Base-by-base conservation (phyloP, 441 rosid genomes). In the Macaranga tanarius region DNA sequence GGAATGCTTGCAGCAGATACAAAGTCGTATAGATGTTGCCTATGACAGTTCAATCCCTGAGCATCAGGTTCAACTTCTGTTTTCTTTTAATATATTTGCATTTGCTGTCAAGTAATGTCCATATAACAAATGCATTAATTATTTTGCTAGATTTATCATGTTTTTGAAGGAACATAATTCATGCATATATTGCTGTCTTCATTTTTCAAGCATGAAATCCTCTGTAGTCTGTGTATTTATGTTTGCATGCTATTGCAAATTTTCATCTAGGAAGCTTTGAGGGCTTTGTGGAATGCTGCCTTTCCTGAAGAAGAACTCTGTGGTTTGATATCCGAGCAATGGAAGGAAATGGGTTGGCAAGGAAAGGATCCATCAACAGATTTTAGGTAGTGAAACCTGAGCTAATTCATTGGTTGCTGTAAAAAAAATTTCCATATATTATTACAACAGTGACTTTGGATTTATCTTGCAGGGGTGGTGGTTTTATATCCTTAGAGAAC, bases 271-370 rank as follows among this genome's bases (percentile, higher is more conserved):
- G 92, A 86, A 60, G 90, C 97, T 74, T 80, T 91, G 75, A 88
- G 76, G 85, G 87, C 86, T 57, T 78, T 93, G n/a, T 93, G 98
- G 98, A 82, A 79, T 77, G 91, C 86, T 79, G 77, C 97, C 69
- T 93, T 89, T 84, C 97, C 97, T 52, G 89, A 82, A 71, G 95
- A 91, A 81, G 91, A 88, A 81, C 91, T 93, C 56, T 75, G 52
- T 65, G 89, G 90, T 67, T 77, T 93, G 75, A 86, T 91, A 80
- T 89, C 98, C 73, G 98, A 93, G 81, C 98, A 89, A 71, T 93
- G 98, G 98, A 93, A 93, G 81, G 95, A 87, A 86, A 93, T 93
- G 98, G 98, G 98, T 63, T 93, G 98, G 98, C 98, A 91, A 80
- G 98, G 98, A 55, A 93, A 91, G 83, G 98, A 93, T 77, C 98